Percentiles rank a stretch among this genome's conserved stretches.
These are phyloP conservation scores for Cercospora citrullina DNA, from an alignment of 2,329 filamentous ascomycete genomes.

Conservation along the genomic window DNA sequence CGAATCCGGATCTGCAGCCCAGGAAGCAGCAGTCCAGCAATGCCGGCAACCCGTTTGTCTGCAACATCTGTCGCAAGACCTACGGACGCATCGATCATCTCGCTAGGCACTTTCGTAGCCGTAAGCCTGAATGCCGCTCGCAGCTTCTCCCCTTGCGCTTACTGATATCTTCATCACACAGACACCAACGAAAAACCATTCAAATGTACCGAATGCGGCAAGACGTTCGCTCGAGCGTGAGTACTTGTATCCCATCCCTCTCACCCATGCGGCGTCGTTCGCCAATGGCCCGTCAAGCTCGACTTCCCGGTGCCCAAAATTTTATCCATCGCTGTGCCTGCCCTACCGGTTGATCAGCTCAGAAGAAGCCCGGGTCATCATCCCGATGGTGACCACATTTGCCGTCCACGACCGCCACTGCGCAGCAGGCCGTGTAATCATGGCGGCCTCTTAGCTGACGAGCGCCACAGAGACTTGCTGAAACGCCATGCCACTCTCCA, in stretches of 20 bases:
- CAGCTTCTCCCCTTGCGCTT: not conserved
- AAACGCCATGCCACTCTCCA: conserved; percentile 28
- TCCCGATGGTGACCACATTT: not conserved
- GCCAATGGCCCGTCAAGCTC: not conserved
- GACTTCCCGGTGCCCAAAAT: not conserved
- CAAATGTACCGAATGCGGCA: conserved; percentile 24
- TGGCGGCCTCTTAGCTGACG: not conserved
- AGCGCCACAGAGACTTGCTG: conserved; percentile 20
- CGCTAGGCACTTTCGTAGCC: conserved; percentile 28
- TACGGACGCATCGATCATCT: conserved; percentile 28
- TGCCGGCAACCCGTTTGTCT: conserved; percentile 25
- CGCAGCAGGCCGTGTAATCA: not conserved
- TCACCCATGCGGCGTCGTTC: not conserved
- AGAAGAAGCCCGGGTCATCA: not conserved
- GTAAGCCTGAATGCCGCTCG: conserved; percentile 11
- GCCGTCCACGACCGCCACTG: not conserved
- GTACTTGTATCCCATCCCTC: not conserved
- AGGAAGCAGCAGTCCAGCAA: not conserved
- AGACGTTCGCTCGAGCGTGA: conserved; percentile 29
- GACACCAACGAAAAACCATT: conserved; percentile 30
- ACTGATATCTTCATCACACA: conserved; percentile 14
- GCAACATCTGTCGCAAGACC: conserved; percentile 28
- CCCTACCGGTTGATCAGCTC: not conserved
- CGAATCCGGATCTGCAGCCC: not conserved
- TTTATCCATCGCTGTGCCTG: not conserved